A percentile compares a stretch with the other conserved stretches of the same genome.
These are phyloP conservation scores for Gossypium trilobum DNA, from an alignment of 441 rosid genomes.

Conservation along the genomic window DNA sequence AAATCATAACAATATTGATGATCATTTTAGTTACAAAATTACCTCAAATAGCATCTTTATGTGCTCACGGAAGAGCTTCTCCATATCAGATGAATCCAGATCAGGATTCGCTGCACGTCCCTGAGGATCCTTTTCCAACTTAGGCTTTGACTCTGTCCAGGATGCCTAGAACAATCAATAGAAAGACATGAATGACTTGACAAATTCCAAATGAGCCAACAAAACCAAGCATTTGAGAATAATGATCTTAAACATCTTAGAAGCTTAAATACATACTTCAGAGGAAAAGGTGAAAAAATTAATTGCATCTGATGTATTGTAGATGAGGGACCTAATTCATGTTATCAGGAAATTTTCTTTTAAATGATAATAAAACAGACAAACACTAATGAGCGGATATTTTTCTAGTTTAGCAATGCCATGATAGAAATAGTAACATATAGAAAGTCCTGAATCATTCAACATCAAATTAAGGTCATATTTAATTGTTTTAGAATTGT, in stretches of 20 bases:
- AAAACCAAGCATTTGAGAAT: not conserved
- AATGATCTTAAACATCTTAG: not conserved
- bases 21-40: constrained; percentile 10
- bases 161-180: constrained; percentile 48
- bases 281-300: not conserved
- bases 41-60: constrained; percentile 79
- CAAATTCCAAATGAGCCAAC: constrained; percentile 1
- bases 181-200: not conserved
- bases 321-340: not conserved
- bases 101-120: constrained; percentile 72
- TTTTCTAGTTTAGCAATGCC: not conserved
- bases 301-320: not conserved
- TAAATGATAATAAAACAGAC: not conserved
- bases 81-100: constrained; percentile 67
- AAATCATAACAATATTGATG: not conserved
- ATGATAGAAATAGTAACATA: not conserved
- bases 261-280: not conserved
- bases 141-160: constrained; percentile 85
- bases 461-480: not conserved
- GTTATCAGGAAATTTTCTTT: not conserved
- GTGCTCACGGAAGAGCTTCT: constrained; percentile 93
- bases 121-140: constrained; percentile 92
- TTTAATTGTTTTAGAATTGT: not conserved
- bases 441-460: not conserved
- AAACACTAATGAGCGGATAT: not conserved